Evolutionary conservation across 2,329 filamentous ascomycete species (phyloP).

Genomic region (Piedraia hortae): DNA sequence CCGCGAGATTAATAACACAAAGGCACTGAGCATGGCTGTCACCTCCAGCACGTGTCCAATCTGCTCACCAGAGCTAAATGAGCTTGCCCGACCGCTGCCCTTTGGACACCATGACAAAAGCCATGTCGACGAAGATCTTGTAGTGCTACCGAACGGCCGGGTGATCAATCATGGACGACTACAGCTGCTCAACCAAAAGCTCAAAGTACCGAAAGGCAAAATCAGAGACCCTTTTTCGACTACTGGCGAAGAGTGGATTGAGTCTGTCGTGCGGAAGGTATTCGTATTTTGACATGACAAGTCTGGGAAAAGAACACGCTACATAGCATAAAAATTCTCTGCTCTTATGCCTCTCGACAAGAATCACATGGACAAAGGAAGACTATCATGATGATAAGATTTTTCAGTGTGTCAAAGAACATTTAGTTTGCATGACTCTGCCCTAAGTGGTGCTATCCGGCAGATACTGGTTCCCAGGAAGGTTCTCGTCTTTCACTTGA

Average conservation of each 20-base stretch:
- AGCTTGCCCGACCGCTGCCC: constrained; percentile 62
- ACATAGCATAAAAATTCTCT: too few relatives aligned
- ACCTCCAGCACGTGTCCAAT: constrained; percentile 39
- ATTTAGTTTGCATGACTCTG: too few relatives aligned
- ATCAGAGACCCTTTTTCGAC: constrained; percentile 43
- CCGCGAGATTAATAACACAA: neutral
- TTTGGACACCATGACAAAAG: constrained; percentile 92
- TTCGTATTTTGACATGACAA: constrained; percentile 72
- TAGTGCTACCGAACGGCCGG: constrained; percentile 64
- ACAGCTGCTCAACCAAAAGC: constrained; percentile 50
- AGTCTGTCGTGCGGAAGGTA: constrained; percentile 49
- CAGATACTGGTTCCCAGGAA: too few relatives aligned
- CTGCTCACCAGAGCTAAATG: constrained; percentile 83
- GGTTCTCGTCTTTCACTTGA: too few relatives aligned
- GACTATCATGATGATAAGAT: too few relatives aligned
- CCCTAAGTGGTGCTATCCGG: too few relatives aligned
- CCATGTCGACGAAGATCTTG: constrained; percentile 63
- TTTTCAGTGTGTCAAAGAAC: too few relatives aligned
- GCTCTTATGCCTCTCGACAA: too few relatives aligned
- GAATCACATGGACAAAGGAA: too few relatives aligned
- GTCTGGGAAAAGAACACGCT: too few relatives aligned
- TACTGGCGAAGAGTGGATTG: constrained; percentile 29
- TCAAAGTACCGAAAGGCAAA: constrained; percentile 35
- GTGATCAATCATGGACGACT: constrained; percentile 58
- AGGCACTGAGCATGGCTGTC: constrained; percentile 1